phyloP scores from a whole-genome alignment of 225 moss, liverwort and hornwort genomes.

The Neckera pumila region DNA sequence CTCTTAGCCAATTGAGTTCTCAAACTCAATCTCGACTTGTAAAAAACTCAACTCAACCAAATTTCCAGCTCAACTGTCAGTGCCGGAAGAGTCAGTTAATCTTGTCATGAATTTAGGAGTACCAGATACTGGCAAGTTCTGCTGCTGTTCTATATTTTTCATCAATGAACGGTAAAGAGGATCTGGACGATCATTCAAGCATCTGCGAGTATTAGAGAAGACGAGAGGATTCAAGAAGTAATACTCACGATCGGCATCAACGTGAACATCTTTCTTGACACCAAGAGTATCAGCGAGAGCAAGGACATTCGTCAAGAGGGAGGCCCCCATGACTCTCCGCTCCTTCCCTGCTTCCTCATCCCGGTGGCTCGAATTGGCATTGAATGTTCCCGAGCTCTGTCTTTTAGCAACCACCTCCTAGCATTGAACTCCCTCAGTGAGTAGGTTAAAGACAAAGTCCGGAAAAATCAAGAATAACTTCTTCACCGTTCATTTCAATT shows the following conservation, averaged over 20 bases:
- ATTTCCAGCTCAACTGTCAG: neutral
- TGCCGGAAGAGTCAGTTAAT: neutral
- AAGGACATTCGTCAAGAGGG: conserved; percentile 40
- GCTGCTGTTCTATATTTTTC: neutral
- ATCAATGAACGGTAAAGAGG: neutral
- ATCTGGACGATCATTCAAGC: neutral
- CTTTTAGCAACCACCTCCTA: conserved; percentile 4
- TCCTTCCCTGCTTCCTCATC: conserved; percentile 48
- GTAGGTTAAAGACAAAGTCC: neutral
- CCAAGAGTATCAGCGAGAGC: conserved; percentile 46
- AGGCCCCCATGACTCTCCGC: conserved; percentile 39
- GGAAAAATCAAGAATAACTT: neutral
- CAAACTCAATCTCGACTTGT: neutral
- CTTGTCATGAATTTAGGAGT: neutral
- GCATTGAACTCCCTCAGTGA: neutral
- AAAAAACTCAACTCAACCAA: no score
- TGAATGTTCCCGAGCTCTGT: conserved; percentile 4
- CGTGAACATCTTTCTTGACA: conserved; percentile 26
- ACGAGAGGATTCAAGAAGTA: neutral
- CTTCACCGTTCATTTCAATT: neutral
- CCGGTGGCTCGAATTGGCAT: conserved; percentile 18
- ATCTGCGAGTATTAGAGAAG: neutral
- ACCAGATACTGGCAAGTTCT: neutral
- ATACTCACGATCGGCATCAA: conserved; percentile 43
- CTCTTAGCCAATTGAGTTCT: neutral